phyloP scores from a whole-genome alignment of 1,284 basidiomycete species.

The Rhodotorula sp. region DNA sequence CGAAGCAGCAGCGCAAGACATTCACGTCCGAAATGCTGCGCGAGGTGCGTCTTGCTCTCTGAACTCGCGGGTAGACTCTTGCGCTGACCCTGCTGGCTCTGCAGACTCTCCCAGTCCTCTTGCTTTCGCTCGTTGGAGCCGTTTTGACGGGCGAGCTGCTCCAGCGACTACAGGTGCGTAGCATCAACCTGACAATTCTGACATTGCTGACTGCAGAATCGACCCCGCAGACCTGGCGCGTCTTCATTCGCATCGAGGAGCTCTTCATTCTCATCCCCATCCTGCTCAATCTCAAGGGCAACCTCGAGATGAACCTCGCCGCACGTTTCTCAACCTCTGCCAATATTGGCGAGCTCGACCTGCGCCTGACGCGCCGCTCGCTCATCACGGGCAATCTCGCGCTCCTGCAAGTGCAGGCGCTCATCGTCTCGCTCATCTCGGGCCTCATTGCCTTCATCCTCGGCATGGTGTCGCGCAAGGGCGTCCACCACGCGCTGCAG shows the following conservation, averaged over 20 bases:
- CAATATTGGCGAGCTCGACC: slow-evolving; percentile 84
- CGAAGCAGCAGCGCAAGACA: slow-evolving; percentile 8
- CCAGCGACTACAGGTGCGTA: slow-evolving; percentile 35
- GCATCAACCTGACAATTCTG: background rate
- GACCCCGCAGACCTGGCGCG: slow-evolving; percentile 70
- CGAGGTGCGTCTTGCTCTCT: slow-evolving; percentile 24
- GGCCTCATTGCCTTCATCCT: slow-evolving; percentile 68
- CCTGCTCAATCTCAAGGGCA: slow-evolving; percentile 84
- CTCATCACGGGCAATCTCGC: slow-evolving; percentile 82
- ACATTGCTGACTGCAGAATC: background rate
- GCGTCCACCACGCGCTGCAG: slow-evolving; percentile 48
- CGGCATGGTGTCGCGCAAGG: slow-evolving; percentile 37
- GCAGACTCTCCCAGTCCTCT: slow-evolving; percentile 43
- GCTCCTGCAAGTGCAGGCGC: slow-evolving; percentile 88
- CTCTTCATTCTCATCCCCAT: slow-evolving; percentile 96
- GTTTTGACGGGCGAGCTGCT: slow-evolving; percentile 43
- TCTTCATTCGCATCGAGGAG: slow-evolving; percentile 87
- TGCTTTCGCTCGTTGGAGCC: slow-evolving; percentile 41
- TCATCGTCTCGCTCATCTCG: slow-evolving; percentile 83
- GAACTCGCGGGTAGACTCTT: accelerated
- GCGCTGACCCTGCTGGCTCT: background rate
- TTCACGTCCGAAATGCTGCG: slow-evolving; percentile 39
- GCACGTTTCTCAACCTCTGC: slow-evolving; percentile 57
- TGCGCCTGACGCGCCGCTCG: slow-evolving; percentile 62
- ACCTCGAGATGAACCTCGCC: slow-evolving; percentile 80